Conservation (phyloP, 2,329 filamentous ascomycete species). For the Fusarium veterinarium region DNA sequence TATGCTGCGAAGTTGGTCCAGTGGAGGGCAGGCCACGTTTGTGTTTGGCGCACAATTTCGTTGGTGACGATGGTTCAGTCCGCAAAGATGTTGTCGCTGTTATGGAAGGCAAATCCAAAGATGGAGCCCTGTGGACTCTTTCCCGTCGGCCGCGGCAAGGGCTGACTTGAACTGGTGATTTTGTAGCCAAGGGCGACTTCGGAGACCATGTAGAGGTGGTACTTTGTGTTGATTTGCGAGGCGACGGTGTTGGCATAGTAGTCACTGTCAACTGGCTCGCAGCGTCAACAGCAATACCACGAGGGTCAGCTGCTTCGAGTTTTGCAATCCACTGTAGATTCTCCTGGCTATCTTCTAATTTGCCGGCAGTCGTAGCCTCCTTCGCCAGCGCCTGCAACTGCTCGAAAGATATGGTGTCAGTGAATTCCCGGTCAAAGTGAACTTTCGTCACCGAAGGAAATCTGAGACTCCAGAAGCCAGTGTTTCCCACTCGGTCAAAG, state of each 20-base stretch:
- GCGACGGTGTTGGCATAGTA: constrained; percentile 51
- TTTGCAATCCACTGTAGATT: constrained; percentile 69
- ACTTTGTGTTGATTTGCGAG: constrained; percentile 43
- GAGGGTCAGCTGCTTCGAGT: constrained; percentile 66
- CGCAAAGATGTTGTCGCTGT: constrained; percentile 19
- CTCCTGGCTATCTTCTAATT: constrained; percentile 68
- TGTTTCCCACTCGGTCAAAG: constrained; percentile 78
- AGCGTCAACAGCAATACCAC: constrained; percentile 56
- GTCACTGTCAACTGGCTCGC: constrained; percentile 59
- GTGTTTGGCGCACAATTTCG: not conserved
- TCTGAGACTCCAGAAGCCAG: constrained; percentile 77
- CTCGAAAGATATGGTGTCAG: constrained; percentile 74
- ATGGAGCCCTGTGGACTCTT: not conserved
- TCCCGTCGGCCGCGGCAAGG: not conserved
- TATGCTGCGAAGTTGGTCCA: constrained; percentile 20
- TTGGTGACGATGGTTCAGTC: not conserved
- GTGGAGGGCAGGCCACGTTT: constrained; percentile 5
- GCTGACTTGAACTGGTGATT: not conserved
- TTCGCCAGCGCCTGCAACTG: constrained; percentile 76
- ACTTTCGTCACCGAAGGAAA: constrained; percentile 83
- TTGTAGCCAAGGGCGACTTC: constrained; percentile 19
- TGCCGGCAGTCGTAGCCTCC: constrained; percentile 62
- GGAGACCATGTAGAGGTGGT: constrained; percentile 33
- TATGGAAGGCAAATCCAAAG: constrained; percentile 5
- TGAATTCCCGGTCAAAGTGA: constrained; percentile 78